A percentile compares a stretch with the other conserved stretches of the same genome.
Evolutionary conservation across 163 green algal genomes (phyloP).

Genomic region (Scenedesmus sp.): DNA sequence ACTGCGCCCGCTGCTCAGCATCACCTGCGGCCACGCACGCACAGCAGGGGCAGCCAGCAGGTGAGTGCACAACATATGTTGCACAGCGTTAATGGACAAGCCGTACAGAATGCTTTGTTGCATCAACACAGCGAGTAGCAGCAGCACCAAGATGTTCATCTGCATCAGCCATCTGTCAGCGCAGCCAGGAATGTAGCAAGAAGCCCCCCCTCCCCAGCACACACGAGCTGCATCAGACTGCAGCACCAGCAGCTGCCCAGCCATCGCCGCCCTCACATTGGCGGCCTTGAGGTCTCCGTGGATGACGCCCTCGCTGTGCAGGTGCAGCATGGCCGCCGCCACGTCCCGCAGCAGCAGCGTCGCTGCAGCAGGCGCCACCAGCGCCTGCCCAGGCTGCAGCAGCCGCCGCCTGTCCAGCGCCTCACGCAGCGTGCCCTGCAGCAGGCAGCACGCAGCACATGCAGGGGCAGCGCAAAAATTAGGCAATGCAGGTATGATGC

Average conservation of each 20-base stretch:
- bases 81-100: too few species aligned
- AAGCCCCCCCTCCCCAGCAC: too few species aligned
- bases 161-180: too few species aligned
- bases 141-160: too few species aligned
- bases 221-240: neutral
- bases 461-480: neutral
- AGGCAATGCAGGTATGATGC: neutral
- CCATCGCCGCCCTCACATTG: neutral
- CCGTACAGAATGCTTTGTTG: too few species aligned
- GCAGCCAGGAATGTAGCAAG: too few species aligned
- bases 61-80: too few species aligned
- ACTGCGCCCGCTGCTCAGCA: neutral
- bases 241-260: neutral
- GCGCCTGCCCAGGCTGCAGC: neutral
- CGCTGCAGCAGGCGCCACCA: neutral
- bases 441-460: neutral
- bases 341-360: conserved; percentile 15
- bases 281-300: conserved; percentile 11
- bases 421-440: conserved; percentile 38
- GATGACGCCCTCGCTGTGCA: conserved; percentile 4
- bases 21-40: neutral
- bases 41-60: too few species aligned
- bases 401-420: conserved; percentile 1
- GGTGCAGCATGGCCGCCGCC: conserved; percentile 37
- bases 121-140: too few species aligned